Evolutionary conservation across 2,329 filamentous ascomycete species (phyloP).

Genomic region (Claviceps sp.): DNA sequence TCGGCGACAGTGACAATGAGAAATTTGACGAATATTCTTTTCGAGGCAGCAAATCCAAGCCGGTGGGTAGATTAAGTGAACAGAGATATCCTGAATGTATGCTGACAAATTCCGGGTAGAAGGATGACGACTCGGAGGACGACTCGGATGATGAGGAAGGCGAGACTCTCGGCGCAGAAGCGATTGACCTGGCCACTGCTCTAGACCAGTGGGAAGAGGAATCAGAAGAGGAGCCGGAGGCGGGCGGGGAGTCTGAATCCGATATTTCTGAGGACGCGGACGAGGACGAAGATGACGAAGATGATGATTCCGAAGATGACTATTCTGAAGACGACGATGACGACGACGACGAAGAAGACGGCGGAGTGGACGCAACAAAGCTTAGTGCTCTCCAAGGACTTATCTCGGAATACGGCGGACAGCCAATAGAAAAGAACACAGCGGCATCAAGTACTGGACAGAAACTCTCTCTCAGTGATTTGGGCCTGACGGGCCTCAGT

Average conservation of each 20-base stretch:
- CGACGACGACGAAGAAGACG: conserved; percentile 39
- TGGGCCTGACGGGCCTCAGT: conserved; percentile 56
- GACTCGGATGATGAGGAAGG: conserved; percentile 48
- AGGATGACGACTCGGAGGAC: conserved; percentile 25
- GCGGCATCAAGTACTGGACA: conserved; percentile 35
- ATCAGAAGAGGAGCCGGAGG: conserved; percentile 34
- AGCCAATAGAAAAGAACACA: conserved; percentile 39
- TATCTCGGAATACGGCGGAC: conserved; percentile 55
- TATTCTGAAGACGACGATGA: conserved; percentile 24
- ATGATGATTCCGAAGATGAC: conserved; percentile 25
- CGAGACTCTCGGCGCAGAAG: conserved; percentile 44
- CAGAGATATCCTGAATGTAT: neutral
- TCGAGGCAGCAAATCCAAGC: conserved; percentile 29
- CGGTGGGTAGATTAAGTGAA: conserved; percentile 8
- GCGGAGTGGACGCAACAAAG: conserved; percentile 37
- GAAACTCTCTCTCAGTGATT: conserved; percentile 63
- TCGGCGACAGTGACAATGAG: conserved; percentile 81
- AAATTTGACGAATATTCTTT: conserved; percentile 62
- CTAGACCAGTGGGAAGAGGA: conserved; percentile 41
- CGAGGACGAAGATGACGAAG: conserved; percentile 24
- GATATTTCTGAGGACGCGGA: conserved; percentile 29
- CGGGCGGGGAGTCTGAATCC: conserved; percentile 28
- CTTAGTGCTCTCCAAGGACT: conserved; percentile 54
- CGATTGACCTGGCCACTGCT: conserved; percentile 44
- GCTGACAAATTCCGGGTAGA: neutral